These are phyloP conservation scores for Amauroascus verrucosus DNA, from an alignment of 2,329 filamentous ascomycete genomes.

Conservation along the genomic window DNA sequence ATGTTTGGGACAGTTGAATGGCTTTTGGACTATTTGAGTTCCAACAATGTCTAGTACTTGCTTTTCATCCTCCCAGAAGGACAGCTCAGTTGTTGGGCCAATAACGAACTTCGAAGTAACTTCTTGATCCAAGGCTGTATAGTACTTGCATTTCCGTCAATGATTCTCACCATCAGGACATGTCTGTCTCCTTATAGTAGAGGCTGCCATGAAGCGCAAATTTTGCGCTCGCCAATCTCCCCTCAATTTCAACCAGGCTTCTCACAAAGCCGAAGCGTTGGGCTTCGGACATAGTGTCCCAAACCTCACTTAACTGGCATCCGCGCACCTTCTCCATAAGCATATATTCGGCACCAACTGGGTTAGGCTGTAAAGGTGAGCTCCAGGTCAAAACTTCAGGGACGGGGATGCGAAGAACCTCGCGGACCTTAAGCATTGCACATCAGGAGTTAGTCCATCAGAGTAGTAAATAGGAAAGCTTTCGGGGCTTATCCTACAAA, in stretches of 20 bases:
- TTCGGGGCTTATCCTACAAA: too few relatives aligned
- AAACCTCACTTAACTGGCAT: constrained; percentile 16
- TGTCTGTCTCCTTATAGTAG: constrained; percentile 15
- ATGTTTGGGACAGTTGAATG: too few relatives aligned
- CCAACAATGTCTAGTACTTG: constrained; percentile 8
- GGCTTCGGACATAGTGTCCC: constrained; percentile 15
- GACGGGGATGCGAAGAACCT: constrained; percentile 17
- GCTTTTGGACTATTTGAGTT: too few relatives aligned
- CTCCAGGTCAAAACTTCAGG: constrained; percentile 18
- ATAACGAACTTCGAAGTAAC: constrained; percentile 14
- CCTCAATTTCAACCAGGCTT: constrained; percentile 17
- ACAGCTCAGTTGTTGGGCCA: constrained; percentile 16
- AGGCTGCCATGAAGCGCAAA: constrained; percentile 17
- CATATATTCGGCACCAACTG: constrained; percentile 20
- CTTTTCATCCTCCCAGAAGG: constrained; percentile 16
- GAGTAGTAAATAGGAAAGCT: constrained; percentile 4
- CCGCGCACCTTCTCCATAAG: constrained; percentile 19
- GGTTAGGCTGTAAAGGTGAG: constrained; percentile 11
- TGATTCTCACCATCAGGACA: not conserved
- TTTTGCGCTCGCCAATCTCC: constrained; percentile 14
- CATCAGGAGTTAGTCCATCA: not conserved
- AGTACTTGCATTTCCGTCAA: too few relatives aligned
- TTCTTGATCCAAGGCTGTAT: not conserved
- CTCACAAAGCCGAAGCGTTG: constrained; percentile 18
- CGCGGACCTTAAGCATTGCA: constrained; percentile 14